Base-by-base conservation (phyloP, 345 rosid species). In the Lumnitzera littorea region DNA sequence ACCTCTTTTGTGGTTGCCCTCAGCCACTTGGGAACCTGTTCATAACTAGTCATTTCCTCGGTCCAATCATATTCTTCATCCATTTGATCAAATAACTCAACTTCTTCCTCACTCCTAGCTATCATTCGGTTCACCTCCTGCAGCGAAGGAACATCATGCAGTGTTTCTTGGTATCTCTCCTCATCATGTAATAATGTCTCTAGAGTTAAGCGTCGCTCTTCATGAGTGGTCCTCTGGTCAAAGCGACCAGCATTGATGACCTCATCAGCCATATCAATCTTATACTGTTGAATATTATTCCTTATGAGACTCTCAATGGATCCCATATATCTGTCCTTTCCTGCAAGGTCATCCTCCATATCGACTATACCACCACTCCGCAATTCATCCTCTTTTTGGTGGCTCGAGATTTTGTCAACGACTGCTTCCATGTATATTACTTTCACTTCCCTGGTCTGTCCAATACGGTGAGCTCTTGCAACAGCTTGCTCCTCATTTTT, bases 191-290 rank as follows among this genome's bases (percentile, higher is more conserved):
- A 76, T 68, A 95, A 76, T 64, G 99, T 86, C 81, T 95, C 99
- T 67, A 95, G 84, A 65, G 98, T 95, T 88, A 86, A 73, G 14
- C 99, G 95, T 46, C 99, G 83, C 76, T 95, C 99, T 83, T 95
- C 99, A 60, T 95, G 99, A 25, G 99, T 95, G 56, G 99, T 95
- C 74, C 98, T 91, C 78, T 95, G 99, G 76, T 95, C 99, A 80
- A 95, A 95, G 57, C 99, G 92, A 58, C 99, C 99, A 78, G 98
- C 99, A 82, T 95, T 95, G 65, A 91, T 95, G 59, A 95, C 99
- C 80, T 95, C 99, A 78, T 95, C 99, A 70, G 99, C 99, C 99
- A 95, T 95, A 76, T 95, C 99, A 72, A 95, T 95, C 81, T 95
- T 95, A 70, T 95, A 95, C 76, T 95, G 99, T 55, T 95, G 99